A percentile compares a stretch with the other conserved stretches of the same genome.
phyloP scores from a whole-genome alignment of 306 rosid genomes.

The Hippophae tibetana region DNA sequence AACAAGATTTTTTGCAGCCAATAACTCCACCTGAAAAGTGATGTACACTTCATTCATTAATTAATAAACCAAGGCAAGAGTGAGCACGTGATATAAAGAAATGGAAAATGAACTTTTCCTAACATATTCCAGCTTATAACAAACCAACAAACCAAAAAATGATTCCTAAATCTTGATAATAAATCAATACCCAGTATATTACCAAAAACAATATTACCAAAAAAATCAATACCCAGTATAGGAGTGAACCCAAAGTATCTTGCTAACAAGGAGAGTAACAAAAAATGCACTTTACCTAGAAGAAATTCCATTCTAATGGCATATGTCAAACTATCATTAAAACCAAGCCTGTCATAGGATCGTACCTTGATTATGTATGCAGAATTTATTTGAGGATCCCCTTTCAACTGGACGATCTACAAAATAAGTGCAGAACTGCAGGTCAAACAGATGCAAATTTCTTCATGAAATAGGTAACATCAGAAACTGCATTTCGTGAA shows the following conservation, averaged over 20 bases:
- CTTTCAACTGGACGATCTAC: constrained; percentile 59
- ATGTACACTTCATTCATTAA: not conserved
- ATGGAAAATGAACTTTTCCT: too few relatives aligned
- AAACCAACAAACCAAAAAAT: too few relatives aligned
- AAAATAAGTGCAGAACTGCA: constrained; percentile 83
- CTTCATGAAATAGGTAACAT: constrained; percentile 21
- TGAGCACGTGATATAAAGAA: not conserved
- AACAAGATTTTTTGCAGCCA: constrained; percentile 92
- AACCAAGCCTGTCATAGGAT: constrained; percentile 17
- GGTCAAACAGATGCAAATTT: constrained; percentile 67
- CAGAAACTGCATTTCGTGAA: not conserved
- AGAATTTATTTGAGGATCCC: constrained; percentile 54
- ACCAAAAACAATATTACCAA: too few relatives aligned
- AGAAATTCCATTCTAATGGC: constrained; percentile 1
- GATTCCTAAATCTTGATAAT: too few relatives aligned
- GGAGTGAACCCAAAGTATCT: constrained; percentile 4
- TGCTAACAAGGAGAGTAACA: constrained; percentile 4
- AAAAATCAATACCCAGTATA: too few relatives aligned
- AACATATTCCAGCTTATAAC: too few relatives aligned
- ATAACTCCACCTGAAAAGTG: constrained; percentile 64
- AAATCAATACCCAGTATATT: too few relatives aligned
- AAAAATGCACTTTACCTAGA: not conserved
- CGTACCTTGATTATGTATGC: constrained; percentile 77
- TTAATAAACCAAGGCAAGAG: constrained; percentile 10
- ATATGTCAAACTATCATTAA: not conserved